Evolutionary conservation across 2,329 filamentous ascomycete genomes (phyloP).

Genomic region (Tolypocladium cylindrosporum): DNA sequence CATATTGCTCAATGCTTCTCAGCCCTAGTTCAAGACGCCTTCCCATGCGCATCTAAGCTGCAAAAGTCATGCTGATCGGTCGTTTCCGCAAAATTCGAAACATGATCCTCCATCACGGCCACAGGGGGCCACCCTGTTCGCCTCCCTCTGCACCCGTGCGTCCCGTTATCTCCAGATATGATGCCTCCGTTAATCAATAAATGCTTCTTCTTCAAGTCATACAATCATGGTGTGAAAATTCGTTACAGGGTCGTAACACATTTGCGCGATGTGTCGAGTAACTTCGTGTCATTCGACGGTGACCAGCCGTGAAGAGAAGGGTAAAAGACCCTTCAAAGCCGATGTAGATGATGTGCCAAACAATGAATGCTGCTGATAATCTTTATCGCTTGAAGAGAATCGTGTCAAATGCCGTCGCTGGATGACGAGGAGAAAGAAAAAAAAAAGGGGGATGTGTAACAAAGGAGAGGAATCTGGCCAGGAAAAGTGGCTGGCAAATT

Average conservation of each 20-base stretch:
- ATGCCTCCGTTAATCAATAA: conserved; percentile 11
- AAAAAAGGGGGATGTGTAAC: conserved; percentile 17
- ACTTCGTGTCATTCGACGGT: conserved; percentile 21
- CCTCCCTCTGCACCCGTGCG: neutral
- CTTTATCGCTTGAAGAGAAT: conserved; percentile 15
- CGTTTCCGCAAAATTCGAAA: conserved; percentile 13
- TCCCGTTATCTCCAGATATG: neutral
- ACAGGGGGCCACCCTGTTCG: neutral
- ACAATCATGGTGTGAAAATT: conserved; percentile 15
- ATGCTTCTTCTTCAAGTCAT: conserved; percentile 29
- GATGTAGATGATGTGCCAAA: neutral
- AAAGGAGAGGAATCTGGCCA: conserved; percentile 18
- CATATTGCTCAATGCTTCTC: conserved; percentile 6
- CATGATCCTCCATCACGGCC: conserved; percentile 11
- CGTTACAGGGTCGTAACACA: conserved; percentile 24
- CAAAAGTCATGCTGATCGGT: conserved; percentile 7
- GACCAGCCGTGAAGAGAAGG: conserved; percentile 20
- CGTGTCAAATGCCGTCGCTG: conserved; percentile 35
- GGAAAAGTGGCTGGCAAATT: conserved; percentile 7
- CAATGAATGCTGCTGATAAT: neutral
- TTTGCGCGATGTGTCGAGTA: conserved; percentile 19
- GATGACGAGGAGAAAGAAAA: conserved; percentile 21
- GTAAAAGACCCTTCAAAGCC: conserved; percentile 6
- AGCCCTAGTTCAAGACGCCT: conserved; percentile 7
- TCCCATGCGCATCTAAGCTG: conserved; percentile 10